Base-by-base conservation (phyloP, 2,329 filamentous ascomycete genomes). In the Aspergillus phoenicis region DNA sequence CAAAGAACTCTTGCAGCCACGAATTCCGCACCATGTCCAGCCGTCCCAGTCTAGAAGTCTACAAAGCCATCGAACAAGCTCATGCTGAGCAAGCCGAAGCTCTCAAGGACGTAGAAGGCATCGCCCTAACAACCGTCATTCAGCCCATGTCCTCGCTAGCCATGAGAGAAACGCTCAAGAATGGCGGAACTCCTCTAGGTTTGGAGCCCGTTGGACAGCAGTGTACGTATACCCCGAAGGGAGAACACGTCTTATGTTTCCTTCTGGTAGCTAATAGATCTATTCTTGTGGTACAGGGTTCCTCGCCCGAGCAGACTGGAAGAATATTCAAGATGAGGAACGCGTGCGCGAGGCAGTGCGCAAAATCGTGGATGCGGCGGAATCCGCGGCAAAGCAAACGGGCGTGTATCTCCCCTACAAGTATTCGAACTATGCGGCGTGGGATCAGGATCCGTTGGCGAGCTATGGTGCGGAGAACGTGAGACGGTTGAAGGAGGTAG, bases 1-100 rank as follows among this genome's bases (percentile, higher is more conserved):
- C 24, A n/a, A 54, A 22, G 13, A 8, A 6, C 11, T 5, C 8
- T 15, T 8, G 2, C n/a, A 66, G 64, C 41, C 64, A 66, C 36
- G 61, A 66, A 17, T 59, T 65, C 52, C 57, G 64, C 43, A 62
- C 59, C 8, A 65, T 64, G 60, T 55, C 61, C 28, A 61, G 58
- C 56, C 48, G 49, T 4, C 61, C 47, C n/a, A 30, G 51, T 22
- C 24, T 63, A n/a, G 49, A 59, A 1, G 58, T 63, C 22, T 64
- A 63, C 33, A 47, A 58, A 8, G 63, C 63, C n/a, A 51, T 53
- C 17, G 45, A 61, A 41, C 30, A 39, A 57, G 30, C 57, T 13
- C 60, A 59, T 15, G 28, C 57, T 7, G 43, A 61, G 43, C 61
- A 64, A 17, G 30, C 53, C 4, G 56, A 61, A 8, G 6, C 11